Conservation (phyloP, 2,329 filamentous ascomycete genomes). For the Fusarium mundagurra region DNA sequence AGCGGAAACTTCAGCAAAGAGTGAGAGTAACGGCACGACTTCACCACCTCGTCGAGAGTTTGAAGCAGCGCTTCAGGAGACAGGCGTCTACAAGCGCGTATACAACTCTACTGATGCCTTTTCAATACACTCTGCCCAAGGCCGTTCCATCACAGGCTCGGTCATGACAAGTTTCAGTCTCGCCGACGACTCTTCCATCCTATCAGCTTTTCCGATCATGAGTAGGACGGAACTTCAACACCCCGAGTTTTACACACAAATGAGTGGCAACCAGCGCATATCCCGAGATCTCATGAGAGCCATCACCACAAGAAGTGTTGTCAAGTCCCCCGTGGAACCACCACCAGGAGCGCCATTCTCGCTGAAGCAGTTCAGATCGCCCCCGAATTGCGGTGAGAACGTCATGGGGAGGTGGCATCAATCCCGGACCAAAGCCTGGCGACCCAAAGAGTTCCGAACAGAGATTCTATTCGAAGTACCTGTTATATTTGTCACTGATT, state of each 20-base stretch:
- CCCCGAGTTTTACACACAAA: constrained; percentile 12
- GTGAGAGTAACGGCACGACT: background rate
- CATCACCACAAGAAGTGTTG: constrained; percentile 10
- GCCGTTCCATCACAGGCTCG: background rate
- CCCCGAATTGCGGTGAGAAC: constrained; percentile 13
- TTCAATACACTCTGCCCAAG: background rate
- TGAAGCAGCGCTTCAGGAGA: background rate
- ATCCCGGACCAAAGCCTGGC: constrained; percentile 9
- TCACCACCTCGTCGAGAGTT: background rate
- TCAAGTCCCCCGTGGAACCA: constrained; percentile 3
- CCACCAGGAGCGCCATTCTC: constrained; percentile 1
- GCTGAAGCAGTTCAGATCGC: constrained; percentile 9
- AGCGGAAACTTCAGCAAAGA: background rate
- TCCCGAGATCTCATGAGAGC: constrained; percentile 11
- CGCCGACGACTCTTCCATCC: constrained; percentile 10
- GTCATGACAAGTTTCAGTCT: constrained; percentile 20
- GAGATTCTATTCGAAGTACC: constrained; percentile 13
- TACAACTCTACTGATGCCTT: constrained; percentile 12
- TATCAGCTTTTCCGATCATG: constrained; percentile 18
- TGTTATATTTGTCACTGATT: background rate
- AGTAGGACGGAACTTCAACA: constrained; percentile 10
- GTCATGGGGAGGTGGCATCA: constrained; percentile 14
- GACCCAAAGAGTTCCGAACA: constrained; percentile 7
- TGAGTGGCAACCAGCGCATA: constrained; percentile 2
- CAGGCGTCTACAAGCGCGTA: constrained; percentile 7